These are phyloP conservation scores for Solanum tarapatanum DNA, from an alignment of 257 asterid genomes.

Conservation along the genomic window DNA sequence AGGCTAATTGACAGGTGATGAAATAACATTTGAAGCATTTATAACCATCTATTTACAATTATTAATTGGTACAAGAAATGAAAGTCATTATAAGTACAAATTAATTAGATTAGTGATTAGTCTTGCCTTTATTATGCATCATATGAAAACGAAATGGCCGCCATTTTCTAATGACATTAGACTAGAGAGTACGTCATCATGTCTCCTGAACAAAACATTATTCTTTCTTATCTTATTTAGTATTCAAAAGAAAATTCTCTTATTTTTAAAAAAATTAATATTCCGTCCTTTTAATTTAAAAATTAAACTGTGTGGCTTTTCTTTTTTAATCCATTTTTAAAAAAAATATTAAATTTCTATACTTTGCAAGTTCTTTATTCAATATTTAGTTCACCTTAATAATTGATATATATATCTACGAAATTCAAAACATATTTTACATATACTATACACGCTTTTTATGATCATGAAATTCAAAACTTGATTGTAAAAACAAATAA, in stretches of 20 bases:
- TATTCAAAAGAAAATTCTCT: not conserved
- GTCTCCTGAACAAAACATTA: not conserved
- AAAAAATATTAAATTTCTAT: not conserved
- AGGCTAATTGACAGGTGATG: not conserved
- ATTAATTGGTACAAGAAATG: not conserved
- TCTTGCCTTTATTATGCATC: not conserved
- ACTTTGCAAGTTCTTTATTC: not conserved
- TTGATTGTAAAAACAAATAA: not conserved
- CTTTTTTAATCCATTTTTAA: not conserved
- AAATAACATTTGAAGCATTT: not conserved
- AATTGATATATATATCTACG: not conserved
- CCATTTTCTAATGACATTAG: not conserved
- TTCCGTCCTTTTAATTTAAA: not conserved
- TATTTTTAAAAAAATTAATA: not conserved
- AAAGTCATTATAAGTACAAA: not conserved
- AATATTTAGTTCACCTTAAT: not conserved
- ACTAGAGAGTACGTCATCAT: not conserved
- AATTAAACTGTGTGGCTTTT: not conserved
- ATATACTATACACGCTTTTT: not conserved
- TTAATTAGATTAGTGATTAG: not conserved
- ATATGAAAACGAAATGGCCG: not conserved
- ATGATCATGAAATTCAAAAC: not conserved
- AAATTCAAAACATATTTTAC: not conserved
- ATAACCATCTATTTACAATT: not conserved
- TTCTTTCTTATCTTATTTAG: not conserved